Evolutionary conservation across 2,329 filamentous ascomycete genomes (phyloP), one percentile per base, ranked within the genome.

Genomic region (Diaporthe caulivora): DNA sequence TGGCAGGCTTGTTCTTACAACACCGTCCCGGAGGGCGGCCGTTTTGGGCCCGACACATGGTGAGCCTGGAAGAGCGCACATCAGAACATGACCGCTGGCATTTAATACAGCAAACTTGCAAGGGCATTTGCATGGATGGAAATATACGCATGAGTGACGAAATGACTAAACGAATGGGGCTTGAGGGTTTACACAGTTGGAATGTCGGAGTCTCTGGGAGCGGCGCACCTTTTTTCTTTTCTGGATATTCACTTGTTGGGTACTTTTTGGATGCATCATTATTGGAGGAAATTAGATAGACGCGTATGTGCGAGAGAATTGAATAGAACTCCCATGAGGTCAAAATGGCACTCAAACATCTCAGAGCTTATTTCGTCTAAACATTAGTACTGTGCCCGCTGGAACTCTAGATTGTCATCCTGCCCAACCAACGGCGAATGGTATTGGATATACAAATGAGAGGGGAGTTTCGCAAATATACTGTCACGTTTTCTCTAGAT

Each of bases 1-100:
- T 97, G 94, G 94, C 87, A 92, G 80, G 94, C 93, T 55, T 97
- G 94, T 81, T 83, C 93, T 1, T 96, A 93, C 79, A 90, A 86
- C 71, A 87, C 82, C 0, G 87, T 97, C 7, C 84, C 86, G 0
- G 88, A 91, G 18, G 93, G 92, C 0, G 86, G 87, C 31, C 88
- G 85, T 73, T 95, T 95, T 81, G 93, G 93, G 0, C 92, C 92
- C 1, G 86, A 88, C 72, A 83, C 77, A 1, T 92, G 91, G 91
- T 92, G 77, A 79, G 64, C 11, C 21, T 53, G 49, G 24, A 31
- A 13, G 31, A 44, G 71, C 47, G 15, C 31, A 29, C 17, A 72
- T 69, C 31, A 26, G 13, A 62, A 62, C 44, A 31, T 40, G 24
- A 54, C 29, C n/a, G 44, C n/a, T 42, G 18, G 55, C 44, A 37